Evolutionary conservation across 2,329 filamentous ascomycete species (phyloP).

Genomic region (Aspergillus sp.): DNA sequence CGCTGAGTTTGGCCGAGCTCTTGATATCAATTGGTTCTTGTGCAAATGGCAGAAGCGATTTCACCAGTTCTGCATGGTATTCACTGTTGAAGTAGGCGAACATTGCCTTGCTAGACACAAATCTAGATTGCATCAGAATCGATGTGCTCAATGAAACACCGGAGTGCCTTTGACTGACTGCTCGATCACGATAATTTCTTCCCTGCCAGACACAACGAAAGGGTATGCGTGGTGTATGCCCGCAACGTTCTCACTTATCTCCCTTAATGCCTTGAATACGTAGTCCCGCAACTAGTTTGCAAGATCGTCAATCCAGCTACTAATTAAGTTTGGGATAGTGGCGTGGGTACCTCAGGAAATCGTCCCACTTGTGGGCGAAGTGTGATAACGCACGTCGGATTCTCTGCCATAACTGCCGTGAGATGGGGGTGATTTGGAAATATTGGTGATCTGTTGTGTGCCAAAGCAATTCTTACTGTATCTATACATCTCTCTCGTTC

Average conservation of each 20-base stretch:
- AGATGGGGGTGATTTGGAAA: background rate
- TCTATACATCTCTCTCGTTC: background rate
- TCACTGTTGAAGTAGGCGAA: conserved; percentile 5
- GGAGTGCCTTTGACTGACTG: background rate
- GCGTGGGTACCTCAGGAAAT: background rate
- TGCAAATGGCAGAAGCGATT: background rate
- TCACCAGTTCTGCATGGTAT: background rate
- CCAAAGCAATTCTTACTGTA: background rate
- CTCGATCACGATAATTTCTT: conserved; percentile 1
- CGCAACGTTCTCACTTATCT: conserved; percentile 1
- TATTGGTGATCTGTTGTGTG: background rate
- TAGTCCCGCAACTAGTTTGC: background rate
- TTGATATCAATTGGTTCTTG: conserved; percentile 3
- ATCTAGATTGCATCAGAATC: background rate
- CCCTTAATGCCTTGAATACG: background rate
- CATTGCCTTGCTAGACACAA: background rate
- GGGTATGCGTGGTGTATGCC: conserved; percentile 1
- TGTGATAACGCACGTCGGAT: conserved; percentile 1
- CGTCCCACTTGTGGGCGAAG: background rate
- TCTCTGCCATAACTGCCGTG: background rate
- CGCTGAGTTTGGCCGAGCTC: background rate
- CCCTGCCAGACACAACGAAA: background rate
- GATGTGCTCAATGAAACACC: background rate
- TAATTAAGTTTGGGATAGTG: background rate
- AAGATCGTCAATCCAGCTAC: background rate